Base-by-base conservation (phyloP, 1,139 yeast species). In the Debaryomyces sp. region DNA sequence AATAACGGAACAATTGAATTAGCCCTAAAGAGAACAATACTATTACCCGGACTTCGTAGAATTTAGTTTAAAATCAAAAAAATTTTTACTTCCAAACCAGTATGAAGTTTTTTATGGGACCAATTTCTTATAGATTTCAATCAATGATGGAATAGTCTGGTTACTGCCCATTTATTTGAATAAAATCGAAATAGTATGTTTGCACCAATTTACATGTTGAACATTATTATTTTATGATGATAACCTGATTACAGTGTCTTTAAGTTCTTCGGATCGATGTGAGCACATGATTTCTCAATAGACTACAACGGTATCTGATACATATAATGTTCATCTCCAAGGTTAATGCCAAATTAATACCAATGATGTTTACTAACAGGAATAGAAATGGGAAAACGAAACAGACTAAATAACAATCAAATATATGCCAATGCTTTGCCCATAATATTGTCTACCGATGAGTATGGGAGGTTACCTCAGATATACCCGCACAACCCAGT, bases 251-350 rank as follows among this genome's bases (percentile, higher is more conserved):
- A 55, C 54, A 62, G 81, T 77, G 73, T 79, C 86, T 80, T 73
- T 82, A 82, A 80, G 85, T 68, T 71, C 63, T 55, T 60, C 56
- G 61, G 60, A 55, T 75, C 85, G 59, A 63, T 85, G 91, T 83
- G 82, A 80, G 89, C 87, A 81, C 87, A 81, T 71, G 85, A 81
- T 82, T 82, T 82, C 86, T 84, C 87, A 84, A 84, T 82, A 85
- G 97, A 92, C 98, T 91, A 91, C 97, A 91, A 91, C 98, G 98
- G 98, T 91, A 91, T 91, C 98, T 91, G 98, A 91, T 53, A 53
- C 48, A 46, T 43, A 36, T 33, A 40, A 41, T 27, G 38, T 38
- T 36, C 21, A 38, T 24, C 8, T 10, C 15, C 33, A 15, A 30
- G 38, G 41, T 24, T 39, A 27, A 15, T 18, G 12, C 23, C 17